Evolutionary conservation across 2,329 filamentous ascomycete species (phyloP), one percentile per base, ranked within the genome.

Genomic region (Fusarium brachygibbosum): DNA sequence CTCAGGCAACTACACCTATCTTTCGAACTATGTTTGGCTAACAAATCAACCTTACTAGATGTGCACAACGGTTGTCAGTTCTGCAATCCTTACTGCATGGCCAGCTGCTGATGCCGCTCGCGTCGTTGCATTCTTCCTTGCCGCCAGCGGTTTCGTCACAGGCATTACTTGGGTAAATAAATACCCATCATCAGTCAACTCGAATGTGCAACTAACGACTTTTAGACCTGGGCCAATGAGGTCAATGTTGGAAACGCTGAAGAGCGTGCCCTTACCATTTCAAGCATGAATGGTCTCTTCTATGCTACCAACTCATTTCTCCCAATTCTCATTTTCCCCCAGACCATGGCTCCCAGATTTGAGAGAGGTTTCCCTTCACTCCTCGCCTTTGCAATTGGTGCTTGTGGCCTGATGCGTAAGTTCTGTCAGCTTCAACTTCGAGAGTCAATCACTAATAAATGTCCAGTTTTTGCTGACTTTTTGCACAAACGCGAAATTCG

Each of bases 221-320:
- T 13, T 3, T 38, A 52, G 23, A 52, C 49, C 11, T 52, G 28
- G 35, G 49, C 35, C 8, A 52, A 52, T 11, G 49, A 52, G n/a
- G 41, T 52, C 3, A 35, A 38, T 14, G 11, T 38, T 16, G 31
- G 40, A 10, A 41, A 37, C 17, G 31, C 41, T 13, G 31, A 54
- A 35, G 40, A 54, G 17, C 51, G 38, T 5, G 40, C 31, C 21
- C 31, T 41, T n/a, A 41, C 40, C 2, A 45, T 54, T 2, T 44
- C 29, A 3, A 44, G 51, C 5, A 54, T 54, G 40, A 44, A 54
- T 9, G 46, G 46, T 5, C 14, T 38, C 4, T 38, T 37, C 32
- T 50, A 50, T 16, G 34, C 46, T 8, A 38, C 34, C 5, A 29
- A 25, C 23, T 37, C 34, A 5, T 50, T 37, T 13, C 34, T 50